Base-by-base conservation (phyloP, 257 asterid genomes). In the Solanum virginianum region DNA sequence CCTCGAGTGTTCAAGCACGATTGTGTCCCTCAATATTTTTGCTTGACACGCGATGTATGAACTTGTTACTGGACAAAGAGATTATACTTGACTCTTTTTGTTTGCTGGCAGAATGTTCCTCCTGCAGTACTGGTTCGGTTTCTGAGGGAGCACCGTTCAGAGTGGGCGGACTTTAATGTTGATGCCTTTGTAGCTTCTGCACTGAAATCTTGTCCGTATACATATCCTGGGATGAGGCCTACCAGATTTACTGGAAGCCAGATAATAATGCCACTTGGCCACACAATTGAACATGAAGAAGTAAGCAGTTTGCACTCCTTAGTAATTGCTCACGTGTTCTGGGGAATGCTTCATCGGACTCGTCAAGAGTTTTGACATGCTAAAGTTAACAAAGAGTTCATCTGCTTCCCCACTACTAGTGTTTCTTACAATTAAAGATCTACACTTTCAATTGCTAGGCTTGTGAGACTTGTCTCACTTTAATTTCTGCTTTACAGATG, bases 201-300 rank as follows among this genome's bases (percentile, higher is more conserved):
- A 17, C 84, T 95, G 88, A 97, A 94, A 88, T 85, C 97, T 56
- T 91, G 88, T 91, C 87, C 98, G 1, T 93, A 92, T 26, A 87
- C 95, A 0, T 92, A 92, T 89, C 98, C 96, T 1, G 99, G 98
- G 71, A 90, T 92, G 94, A 90, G 98, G 90, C 98, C 97, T 17
- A 91, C 98, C 16, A 90, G 97, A 85, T 97, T 97, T 84, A 94
- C 98, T 7, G 99, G 99, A 81, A 97, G 95, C 90, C 99, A 97
- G 88, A 91, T 95, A 53, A 92, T 95, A 85, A 97, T 97, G 99
- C 98, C 98, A 4, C 90, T 97, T 11, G 99, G 99, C 51, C 97
- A 93, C 84, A 93, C 99, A 4, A 91, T 97, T 56, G 99, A 97
- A 89, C 97, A 97, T 4, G 99, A 97, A 90, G 99, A 97, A 98